Evolutionary conservation across 2,329 filamentous ascomycete species (phyloP).

Genomic region (Calonectria hawksworthii): DNA sequence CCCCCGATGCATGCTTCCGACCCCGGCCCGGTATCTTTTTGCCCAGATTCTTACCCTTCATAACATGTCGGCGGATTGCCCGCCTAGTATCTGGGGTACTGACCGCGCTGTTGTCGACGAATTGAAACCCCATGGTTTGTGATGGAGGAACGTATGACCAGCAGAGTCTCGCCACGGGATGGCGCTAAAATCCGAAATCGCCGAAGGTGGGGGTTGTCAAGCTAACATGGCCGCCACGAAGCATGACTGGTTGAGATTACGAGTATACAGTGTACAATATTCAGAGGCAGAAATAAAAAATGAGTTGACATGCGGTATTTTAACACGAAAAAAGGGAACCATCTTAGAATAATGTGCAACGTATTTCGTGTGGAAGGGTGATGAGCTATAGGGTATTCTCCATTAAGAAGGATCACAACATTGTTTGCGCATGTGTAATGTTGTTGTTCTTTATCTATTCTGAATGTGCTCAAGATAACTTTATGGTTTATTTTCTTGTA

Average conservation of each 20-base stretch:
- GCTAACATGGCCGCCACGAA: not conserved
- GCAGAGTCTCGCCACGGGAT: no score
- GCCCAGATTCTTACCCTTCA: constrained; percentile 41
- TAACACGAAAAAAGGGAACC: not conserved
- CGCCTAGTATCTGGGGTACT: constrained; percentile 24
- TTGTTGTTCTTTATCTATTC: not conserved
- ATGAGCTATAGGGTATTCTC: not conserved
- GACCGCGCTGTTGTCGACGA: constrained; percentile 30
- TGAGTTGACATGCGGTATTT: no score
- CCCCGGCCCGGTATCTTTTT: constrained; percentile 37
- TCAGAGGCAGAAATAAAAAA: not conserved
- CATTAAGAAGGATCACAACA: no score
- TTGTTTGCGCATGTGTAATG: no score
- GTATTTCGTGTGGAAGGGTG: not conserved
- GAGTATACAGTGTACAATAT: not conserved
- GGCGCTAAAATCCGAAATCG: not conserved
- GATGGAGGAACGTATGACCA: not conserved
- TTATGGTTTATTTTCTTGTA: not conserved
- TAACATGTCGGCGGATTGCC: constrained; percentile 41
- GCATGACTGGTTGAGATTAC: not conserved
- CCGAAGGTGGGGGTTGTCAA: not conserved
- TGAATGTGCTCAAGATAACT: not conserved
- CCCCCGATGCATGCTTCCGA: constrained; percentile 29
- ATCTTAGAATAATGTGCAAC: not conserved
- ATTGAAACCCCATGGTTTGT: constrained; percentile 37